Percentiles rank a stretch among this genome's conserved stretches.
phyloP scores from a whole-genome alignment of 345 rosid species.

The Bruguiera parviflora region DNA sequence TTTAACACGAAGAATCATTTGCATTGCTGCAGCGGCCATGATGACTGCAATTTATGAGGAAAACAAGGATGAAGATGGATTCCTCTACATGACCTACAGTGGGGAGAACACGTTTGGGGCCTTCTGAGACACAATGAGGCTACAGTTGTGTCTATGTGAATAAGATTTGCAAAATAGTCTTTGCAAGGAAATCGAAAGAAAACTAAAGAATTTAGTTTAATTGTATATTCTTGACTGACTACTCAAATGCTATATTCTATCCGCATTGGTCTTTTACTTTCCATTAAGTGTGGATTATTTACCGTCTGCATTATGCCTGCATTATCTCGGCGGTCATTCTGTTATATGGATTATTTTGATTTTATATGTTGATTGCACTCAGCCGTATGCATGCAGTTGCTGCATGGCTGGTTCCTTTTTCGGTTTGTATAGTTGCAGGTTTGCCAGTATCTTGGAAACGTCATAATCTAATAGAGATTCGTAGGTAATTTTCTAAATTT shows the following conservation, averaged over 20 bases:
- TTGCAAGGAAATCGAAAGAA: neutral
- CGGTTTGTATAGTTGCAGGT: too few species aligned
- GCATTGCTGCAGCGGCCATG: constrained; percentile 61
- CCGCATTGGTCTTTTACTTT: neutral
- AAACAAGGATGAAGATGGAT: constrained; percentile 95
- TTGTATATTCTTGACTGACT: constrained; percentile 29
- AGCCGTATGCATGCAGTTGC: too few species aligned
- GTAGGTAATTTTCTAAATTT: too few species aligned
- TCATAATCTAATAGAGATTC: too few species aligned
- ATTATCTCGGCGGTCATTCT: too few species aligned
- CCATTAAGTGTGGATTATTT: neutral
- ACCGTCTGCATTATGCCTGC: neutral
- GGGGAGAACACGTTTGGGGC: constrained; percentile 94
- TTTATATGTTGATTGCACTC: too few species aligned
- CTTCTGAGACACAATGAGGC: constrained; percentile 23
- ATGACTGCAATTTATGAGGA: constrained; percentile 96
- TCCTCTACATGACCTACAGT: constrained; percentile 96
- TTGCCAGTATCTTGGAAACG: too few species aligned
- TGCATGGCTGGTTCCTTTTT: too few species aligned
- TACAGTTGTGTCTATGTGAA: constrained; percentile 8
- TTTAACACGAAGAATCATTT: neutral
- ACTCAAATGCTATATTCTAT: neutral
- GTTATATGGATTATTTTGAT: too few species aligned
- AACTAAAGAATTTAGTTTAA: constrained; percentile 13
- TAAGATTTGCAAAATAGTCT: too few species aligned